These are phyloP conservation scores for Alternaria sp. DNA, from an alignment of 2,329 filamentous ascomycete genomes.

Conservation along the genomic window DNA sequence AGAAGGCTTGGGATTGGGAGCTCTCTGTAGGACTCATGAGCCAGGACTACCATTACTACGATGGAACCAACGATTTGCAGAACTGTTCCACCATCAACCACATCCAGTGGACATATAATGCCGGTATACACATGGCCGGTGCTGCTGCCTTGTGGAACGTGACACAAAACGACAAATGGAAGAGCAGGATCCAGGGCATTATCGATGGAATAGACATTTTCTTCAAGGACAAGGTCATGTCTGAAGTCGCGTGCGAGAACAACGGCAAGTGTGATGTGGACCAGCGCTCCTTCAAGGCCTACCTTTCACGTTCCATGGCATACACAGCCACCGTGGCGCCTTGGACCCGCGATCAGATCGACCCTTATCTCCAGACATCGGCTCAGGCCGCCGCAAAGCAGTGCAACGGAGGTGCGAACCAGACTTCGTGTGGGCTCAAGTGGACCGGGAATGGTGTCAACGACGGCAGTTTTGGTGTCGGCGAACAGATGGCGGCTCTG, in stretches of 20 bases:
- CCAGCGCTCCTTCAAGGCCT: slow-evolving; percentile 59
- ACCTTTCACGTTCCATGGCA: slow-evolving; percentile 56
- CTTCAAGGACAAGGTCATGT: slow-evolving; percentile 57
- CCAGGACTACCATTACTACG: slow-evolving; percentile 56
- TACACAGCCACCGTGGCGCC: slow-evolving; percentile 53
- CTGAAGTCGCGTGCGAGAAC: slow-evolving; percentile 58
- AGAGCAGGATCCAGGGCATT: slow-evolving; percentile 42
- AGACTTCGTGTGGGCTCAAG: slow-evolving; percentile 57
- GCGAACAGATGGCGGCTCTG: slow-evolving; percentile 67
- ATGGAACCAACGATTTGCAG: slow-evolving; percentile 55
- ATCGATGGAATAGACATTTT: slow-evolving; percentile 54
- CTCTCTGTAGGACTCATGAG: slow-evolving; percentile 60
- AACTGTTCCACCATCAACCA: slow-evolving; percentile 57
- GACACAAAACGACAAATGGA: slow-evolving; percentile 49
- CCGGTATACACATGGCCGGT: slow-evolving; percentile 57
- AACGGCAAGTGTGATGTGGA: slow-evolving; percentile 58
- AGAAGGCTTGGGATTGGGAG: slow-evolving; percentile 68
- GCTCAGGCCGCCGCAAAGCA: slow-evolving; percentile 64
- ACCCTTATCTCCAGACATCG: slow-evolving; percentile 62
- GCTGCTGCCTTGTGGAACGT: slow-evolving; percentile 59
- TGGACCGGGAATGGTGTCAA: slow-evolving; percentile 55
- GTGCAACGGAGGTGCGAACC: slow-evolving; percentile 61
- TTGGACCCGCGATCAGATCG: slow-evolving; percentile 53
- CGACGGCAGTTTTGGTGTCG: slow-evolving; percentile 62
- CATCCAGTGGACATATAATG: slow-evolving; percentile 60